These are phyloP conservation scores for Trichaptum fuscoviolaceum DNA, from an alignment of 768 basidiomycete genomes.

Conservation along the genomic window DNA sequence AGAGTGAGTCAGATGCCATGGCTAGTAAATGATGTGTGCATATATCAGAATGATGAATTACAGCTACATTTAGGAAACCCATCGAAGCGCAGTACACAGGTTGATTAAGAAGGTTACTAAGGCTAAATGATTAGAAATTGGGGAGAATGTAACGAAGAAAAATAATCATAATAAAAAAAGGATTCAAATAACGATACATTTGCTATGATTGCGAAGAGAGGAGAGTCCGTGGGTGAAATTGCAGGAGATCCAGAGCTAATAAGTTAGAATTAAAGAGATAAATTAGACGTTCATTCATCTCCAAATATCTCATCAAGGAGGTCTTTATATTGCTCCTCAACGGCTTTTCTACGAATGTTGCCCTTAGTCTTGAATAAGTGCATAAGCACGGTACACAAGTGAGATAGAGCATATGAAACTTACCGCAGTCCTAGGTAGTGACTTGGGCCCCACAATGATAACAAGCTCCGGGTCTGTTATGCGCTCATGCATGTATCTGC, in stretches of 20 bases:
- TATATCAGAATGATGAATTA: neutral
- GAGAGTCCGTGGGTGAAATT: neutral
- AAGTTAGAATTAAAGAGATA: neutral
- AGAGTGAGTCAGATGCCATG: neutral
- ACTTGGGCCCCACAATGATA: constrained; percentile 57
- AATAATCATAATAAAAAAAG: constrained; percentile 1
- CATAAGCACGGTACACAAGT: neutral
- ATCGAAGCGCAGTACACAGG: neutral
- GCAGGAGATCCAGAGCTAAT: neutral
- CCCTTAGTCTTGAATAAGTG: constrained; percentile 50
- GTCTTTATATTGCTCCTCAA: constrained; percentile 58
- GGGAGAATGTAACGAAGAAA: neutral
- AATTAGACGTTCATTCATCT: neutral
- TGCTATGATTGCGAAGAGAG: neutral
- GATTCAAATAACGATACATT: neutral
- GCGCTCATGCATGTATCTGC: constrained; percentile 76
- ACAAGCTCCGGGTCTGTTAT: constrained; percentile 62
- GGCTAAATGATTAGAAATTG: neutral
- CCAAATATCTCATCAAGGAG: constrained; percentile 57
- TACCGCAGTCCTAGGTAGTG: constrained; percentile 63
- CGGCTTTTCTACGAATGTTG: constrained; percentile 71
- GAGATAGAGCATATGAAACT: neutral
- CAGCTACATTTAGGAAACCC: neutral
- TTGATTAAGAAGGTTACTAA: neutral
- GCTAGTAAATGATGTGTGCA: neutral